Percentiles rank a stretch among this genome's conserved stretches.
phyloP scores from a whole-genome alignment of 306 rosid species.

The Astragalus glycyphyllos region DNA sequence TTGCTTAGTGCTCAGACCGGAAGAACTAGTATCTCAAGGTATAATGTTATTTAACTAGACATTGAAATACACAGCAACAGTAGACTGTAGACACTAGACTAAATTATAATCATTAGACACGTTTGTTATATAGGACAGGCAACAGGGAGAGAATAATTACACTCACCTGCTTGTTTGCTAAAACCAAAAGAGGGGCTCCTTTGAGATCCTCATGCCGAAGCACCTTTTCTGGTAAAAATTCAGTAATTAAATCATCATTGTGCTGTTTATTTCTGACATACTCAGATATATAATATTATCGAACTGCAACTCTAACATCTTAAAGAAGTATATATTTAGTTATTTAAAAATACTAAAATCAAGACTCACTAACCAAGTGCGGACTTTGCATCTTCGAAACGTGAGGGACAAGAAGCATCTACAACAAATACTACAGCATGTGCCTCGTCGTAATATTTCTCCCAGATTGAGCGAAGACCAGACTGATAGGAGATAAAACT shows the following conservation, averaged over 20 bases:
- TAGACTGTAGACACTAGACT: not conserved
- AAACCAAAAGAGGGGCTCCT: constrained; percentile 94
- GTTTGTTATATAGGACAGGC: constrained; percentile 11
- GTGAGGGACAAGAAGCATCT: constrained; percentile 85
- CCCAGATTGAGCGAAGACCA: constrained; percentile 99
- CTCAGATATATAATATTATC: constrained; percentile 13
- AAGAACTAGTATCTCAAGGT: constrained; percentile 14
- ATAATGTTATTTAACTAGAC: constrained; percentile 18
- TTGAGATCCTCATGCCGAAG: constrained; percentile 94
- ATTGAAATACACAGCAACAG: constrained; percentile 13
- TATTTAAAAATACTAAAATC: constrained; percentile 27
- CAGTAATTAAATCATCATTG: constrained; percentile 43
- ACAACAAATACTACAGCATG: constrained; percentile 91
- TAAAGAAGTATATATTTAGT: constrained; percentile 17
- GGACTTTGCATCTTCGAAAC: constrained; percentile 96
- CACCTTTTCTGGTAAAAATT: constrained; percentile 79
- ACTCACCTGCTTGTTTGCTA: constrained; percentile 97
- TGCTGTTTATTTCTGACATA: constrained; percentile 25
- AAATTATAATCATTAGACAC: constrained; percentile 12
- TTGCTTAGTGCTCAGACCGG: constrained; percentile 2
- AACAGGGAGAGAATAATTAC: constrained; percentile 6
- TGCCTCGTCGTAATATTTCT: constrained; percentile 97
- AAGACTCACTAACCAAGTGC: constrained; percentile 82
- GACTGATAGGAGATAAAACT: constrained; percentile 57
- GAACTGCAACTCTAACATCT: constrained; percentile 33